Evolutionary conservation across 1,284 basidiomycete genomes (phyloP), one percentile per base, ranked within the genome.

Genomic region (Schizopora paradoxa): DNA sequence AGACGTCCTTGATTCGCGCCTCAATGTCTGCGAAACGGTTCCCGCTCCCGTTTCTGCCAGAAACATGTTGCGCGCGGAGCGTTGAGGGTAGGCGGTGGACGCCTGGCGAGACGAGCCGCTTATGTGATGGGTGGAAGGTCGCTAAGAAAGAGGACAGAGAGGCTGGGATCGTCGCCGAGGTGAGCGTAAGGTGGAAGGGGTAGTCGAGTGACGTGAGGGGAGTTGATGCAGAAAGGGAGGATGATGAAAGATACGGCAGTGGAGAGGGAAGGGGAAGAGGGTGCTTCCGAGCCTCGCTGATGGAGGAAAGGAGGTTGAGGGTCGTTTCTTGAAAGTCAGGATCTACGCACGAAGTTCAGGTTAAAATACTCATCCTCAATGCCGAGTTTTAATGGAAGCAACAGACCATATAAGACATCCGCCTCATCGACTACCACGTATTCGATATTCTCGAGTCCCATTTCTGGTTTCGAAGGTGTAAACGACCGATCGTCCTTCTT

Each of bases 351-450:
- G 26, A 6, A 18, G 28, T 2, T 41, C 31, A 18, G 18, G 16
- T 19, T 22, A 40, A 45, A 4, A 29, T 28, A 33, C 19, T 6
- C 44, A 13, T 5, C 22, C 11, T 5, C 31, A 18, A 45, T 43
- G 27, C 35, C 22, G 46, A 38, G 44, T 18, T 2, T 29, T 19
- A 14, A 32, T 28, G 19, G 6, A 27, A 3, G n/a, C n/a, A 10
- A 66, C 75, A 48, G 52, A 86, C 89, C 88, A 45, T 92, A 83
- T n/a, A 93, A 68, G 25, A 93, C 79, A 59, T 95, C 91, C 0
- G 91, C 89, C 60, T 95, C 91, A 53, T 94, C 91, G 2, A 93
- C 69, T 1, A 92, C 72, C 5, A 94, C 78, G 87, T 89, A 93
- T 57, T 92, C 86, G 0, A 92, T 68, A 36, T 75, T 72, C 41